phyloP scores from a whole-genome alignment of 1,284 basidiomycete species.

The Mrakiaceae sp. region DNA sequence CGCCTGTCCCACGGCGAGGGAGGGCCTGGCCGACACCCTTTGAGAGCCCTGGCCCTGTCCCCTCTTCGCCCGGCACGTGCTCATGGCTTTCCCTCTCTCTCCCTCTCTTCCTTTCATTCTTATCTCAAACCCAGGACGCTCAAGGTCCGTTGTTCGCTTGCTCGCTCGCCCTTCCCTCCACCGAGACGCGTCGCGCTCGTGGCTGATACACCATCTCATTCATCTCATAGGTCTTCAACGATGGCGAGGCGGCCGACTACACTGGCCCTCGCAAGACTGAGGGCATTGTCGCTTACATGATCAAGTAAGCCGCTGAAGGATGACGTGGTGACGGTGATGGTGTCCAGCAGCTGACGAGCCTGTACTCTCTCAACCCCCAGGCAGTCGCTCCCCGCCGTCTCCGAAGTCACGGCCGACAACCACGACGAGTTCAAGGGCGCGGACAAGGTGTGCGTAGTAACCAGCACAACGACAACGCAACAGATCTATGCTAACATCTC shows the following conservation, averaged over 20 bases:
- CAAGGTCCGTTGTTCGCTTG: background rate
- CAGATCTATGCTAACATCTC: background rate
- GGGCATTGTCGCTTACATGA: constrained; percentile 95
- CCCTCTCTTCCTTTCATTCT: too few relatives aligned
- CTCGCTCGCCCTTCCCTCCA: background rate
- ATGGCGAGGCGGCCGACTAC: constrained; percentile 70
- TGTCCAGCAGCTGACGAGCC: constrained; percentile 14
- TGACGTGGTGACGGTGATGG: too few relatives aligned
- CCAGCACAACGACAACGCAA: too few relatives aligned
- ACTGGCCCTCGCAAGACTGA: constrained; percentile 84
- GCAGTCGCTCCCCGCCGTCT: constrained; percentile 91
- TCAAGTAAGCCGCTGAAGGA: constrained; percentile 54
- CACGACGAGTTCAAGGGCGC: constrained; percentile 76
- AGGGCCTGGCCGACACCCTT: too few relatives aligned
- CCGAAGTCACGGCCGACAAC: constrained; percentile 60
- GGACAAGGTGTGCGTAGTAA: constrained; percentile 56
- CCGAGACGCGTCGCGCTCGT: background rate
- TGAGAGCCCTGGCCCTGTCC: too few relatives aligned
- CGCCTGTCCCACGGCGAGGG: background rate
- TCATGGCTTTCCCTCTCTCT: too few relatives aligned
- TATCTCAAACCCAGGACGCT: background rate
- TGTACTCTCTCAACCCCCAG: constrained; percentile 35
- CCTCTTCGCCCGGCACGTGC: too few relatives aligned
- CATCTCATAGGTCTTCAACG: constrained; percentile 61
- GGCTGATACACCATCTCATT: too few relatives aligned